phyloP scores from a whole-genome alignment of 2,329 filamentous ascomycete species.

The Metarhizium humberi region DNA sequence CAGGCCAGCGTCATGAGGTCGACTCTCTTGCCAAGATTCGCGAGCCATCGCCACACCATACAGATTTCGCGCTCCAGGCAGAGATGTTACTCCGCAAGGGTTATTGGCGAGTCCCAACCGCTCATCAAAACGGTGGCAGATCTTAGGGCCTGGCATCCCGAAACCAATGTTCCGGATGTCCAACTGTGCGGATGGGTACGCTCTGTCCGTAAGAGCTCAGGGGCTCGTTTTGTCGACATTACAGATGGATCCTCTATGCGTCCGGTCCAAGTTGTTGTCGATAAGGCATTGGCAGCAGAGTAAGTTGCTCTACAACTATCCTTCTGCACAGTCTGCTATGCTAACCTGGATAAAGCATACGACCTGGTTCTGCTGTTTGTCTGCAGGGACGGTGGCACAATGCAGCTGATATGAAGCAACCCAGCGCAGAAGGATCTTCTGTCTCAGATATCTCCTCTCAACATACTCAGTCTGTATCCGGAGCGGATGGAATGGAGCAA shows the following conservation, averaged over 20 bases:
- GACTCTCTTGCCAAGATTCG: not conserved
- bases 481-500: not conserved
- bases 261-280: constrained; percentile 72
- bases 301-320: constrained; percentile 32
- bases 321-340: constrained; percentile 9
- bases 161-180: constrained; percentile 35
- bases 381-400: constrained; percentile 65
- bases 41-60: not conserved
- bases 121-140: constrained; percentile 40
- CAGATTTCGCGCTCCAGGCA: constrained; percentile 1
- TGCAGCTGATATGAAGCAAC: constrained; percentile 7
- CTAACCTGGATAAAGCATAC: constrained; percentile 45
- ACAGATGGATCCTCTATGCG: constrained; percentile 78
- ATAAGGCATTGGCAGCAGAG: constrained; percentile 62
- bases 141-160: constrained; percentile 43
- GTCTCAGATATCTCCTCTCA: constrained; percentile 4
- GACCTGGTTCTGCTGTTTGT: constrained; percentile 71
- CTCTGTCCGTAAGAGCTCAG: constrained; percentile 80
- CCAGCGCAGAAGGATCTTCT: not conserved
- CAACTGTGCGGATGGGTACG: constrained; percentile 71
- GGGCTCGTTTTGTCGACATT: constrained; percentile 71
- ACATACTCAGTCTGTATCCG: constrained; percentile 1
- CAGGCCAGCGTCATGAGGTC: constrained; percentile 1
- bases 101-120: constrained; percentile 16
- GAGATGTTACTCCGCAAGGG: constrained; percentile 25